These are phyloP conservation scores for Pythium guiyangense DNA, from an alignment of 352 stramenopile species.

Conservation along the genomic window DNA sequence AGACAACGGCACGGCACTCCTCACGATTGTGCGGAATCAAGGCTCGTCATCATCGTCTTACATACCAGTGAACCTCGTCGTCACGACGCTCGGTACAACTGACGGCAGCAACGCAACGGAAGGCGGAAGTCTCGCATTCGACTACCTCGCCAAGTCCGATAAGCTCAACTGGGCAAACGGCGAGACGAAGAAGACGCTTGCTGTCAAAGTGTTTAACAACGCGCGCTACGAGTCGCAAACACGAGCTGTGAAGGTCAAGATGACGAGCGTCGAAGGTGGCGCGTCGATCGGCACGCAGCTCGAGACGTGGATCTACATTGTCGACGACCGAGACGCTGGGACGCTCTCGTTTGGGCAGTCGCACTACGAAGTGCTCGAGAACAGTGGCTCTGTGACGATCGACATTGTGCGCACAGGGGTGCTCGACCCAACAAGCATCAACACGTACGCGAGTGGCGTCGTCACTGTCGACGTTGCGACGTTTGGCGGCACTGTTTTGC, in stretches of 20 bases:
- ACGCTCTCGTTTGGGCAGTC: constrained; percentile 53
- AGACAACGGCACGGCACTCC: constrained; percentile 53
- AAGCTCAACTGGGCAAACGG: constrained; percentile 49
- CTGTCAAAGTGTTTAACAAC: constrained; percentile 74
- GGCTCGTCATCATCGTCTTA: constrained; percentile 61
- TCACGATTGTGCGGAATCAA: constrained; percentile 41
- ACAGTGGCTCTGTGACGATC: constrained; percentile 33
- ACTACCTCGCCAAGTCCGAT: constrained; percentile 48
- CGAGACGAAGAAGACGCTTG: constrained; percentile 48
- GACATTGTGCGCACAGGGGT: constrained; percentile 47
- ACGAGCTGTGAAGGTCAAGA: constrained; percentile 44
- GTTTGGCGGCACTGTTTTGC: constrained; percentile 47
- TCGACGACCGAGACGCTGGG: constrained; percentile 70
- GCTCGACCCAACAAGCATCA: constrained; percentile 36
- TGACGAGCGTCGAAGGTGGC: constrained; percentile 45
- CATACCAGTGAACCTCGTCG: constrained; percentile 39
- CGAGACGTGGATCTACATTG: constrained; percentile 65
- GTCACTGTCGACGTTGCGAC: constrained; percentile 59
- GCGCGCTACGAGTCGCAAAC: constrained; percentile 42
- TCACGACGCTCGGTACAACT: constrained; percentile 35
- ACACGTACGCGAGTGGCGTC: constrained; percentile 53
- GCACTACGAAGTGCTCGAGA: constrained; percentile 63
- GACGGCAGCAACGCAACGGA: constrained; percentile 58
- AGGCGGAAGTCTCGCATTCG: constrained; percentile 55
- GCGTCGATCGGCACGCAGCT: constrained; percentile 37